Evolutionary conservation across 2,329 filamentous ascomycete species (phyloP).

Genomic region (Apiospora marii): DNA sequence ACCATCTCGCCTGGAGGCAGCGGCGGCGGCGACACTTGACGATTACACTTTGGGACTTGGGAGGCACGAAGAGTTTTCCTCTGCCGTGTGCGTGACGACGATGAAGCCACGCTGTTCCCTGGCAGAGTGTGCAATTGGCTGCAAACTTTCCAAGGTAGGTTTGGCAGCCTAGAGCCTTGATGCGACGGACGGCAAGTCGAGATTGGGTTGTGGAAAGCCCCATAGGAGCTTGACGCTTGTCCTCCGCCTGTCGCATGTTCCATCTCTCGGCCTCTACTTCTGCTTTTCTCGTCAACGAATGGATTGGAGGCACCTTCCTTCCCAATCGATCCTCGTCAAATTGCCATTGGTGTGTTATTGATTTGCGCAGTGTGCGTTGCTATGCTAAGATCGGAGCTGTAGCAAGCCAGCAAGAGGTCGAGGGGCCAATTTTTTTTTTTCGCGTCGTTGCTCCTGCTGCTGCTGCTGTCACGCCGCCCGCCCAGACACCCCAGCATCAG

Average conservation of each 20-base stretch:
- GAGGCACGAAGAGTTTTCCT: neutral
- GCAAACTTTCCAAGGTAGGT: conserved; percentile 16
- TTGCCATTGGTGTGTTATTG: neutral
- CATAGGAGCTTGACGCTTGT: conserved; percentile 16
- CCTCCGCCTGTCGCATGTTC: conserved; percentile 5
- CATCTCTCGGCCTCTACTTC: neutral
- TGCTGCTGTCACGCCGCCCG: neutral
- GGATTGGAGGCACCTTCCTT: no score
- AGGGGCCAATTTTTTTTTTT: neutral
- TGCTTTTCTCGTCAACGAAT: neutral
- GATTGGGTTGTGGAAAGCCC: conserved; percentile 18
- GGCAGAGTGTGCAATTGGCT: conserved; percentile 18
- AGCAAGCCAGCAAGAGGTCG: neutral
- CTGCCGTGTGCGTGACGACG: conserved; percentile 12
- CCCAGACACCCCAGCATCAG: neutral
- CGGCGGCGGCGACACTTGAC: conserved; percentile 11
- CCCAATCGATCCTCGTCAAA: neutral
- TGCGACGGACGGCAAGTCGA: conserved; percentile 21
- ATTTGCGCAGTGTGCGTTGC: neutral
- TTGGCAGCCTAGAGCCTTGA: conserved; percentile 20
- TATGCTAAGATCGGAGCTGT: neutral
- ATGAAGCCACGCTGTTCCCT: conserved; percentile 16
- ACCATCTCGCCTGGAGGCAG: neutral
- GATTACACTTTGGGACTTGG: conserved; percentile 12
- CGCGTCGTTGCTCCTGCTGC: neutral